phyloP scores from a whole-genome alignment of 148 eudicot species.

The Cornus suecica region DNA sequence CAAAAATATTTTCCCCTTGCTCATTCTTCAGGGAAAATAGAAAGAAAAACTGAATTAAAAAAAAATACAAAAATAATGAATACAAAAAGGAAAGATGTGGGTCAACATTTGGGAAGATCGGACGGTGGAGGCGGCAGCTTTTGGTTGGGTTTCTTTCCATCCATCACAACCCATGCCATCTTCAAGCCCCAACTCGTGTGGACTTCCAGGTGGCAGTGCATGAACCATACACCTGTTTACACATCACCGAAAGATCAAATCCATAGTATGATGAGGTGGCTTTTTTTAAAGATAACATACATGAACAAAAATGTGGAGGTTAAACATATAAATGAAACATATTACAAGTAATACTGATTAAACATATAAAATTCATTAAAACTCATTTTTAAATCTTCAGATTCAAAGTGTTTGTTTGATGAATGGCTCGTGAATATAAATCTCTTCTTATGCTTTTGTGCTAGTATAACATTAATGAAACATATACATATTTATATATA shows the following conservation, averaged over 20 bases:
- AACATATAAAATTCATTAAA: too few relatives aligned
- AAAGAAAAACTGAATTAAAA: not conserved
- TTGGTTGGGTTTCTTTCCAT: conserved; percentile 46
- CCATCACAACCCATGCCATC: conserved; percentile 64
- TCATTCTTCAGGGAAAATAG: not conserved
- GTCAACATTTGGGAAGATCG: conserved; percentile 58
- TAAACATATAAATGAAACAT: too few relatives aligned
- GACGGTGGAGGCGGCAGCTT: conserved; percentile 58
- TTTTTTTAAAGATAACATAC: too few relatives aligned
- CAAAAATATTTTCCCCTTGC: not conserved
- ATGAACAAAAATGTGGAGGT: too few relatives aligned
- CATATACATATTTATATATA: too few relatives aligned
- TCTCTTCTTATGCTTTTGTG: too few relatives aligned
- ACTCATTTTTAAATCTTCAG: too few relatives aligned
- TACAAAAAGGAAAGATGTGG: conserved; percentile 17
- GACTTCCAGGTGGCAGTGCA: conserved; percentile 70
- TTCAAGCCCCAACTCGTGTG: conserved; percentile 73
- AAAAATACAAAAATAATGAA: not conserved
- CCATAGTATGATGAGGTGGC: too few relatives aligned
- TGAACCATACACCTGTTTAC: conserved; percentile 57
- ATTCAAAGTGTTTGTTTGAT: too few relatives aligned
- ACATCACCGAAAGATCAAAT: not conserved
- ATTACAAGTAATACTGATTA: too few relatives aligned
- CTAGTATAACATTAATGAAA: too few relatives aligned
- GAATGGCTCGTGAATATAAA: too few relatives aligned